Conservation (phyloP, 768 basidiomycete species). For the Grammothele lineata region DNA sequence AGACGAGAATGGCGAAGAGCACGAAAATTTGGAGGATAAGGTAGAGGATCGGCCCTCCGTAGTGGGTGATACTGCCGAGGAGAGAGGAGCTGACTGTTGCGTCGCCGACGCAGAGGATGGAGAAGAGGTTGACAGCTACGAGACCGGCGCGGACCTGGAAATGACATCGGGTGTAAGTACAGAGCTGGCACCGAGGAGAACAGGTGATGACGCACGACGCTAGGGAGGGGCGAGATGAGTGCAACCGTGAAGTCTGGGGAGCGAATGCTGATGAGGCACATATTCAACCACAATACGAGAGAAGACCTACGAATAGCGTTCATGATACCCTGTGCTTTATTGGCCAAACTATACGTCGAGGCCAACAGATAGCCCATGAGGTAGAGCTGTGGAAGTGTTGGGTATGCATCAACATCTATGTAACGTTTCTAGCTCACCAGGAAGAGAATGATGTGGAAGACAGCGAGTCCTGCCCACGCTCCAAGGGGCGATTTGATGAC, state of each 20-base stretch:
- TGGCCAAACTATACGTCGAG: conserved; percentile 74
- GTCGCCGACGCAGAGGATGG: conserved; percentile 60
- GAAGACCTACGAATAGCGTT: conserved; percentile 52
- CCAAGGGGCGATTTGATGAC: conserved; percentile 61
- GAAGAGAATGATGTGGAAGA: conserved; percentile 69
- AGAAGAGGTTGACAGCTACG: conserved; percentile 74
- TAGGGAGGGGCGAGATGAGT: conserved; percentile 63
- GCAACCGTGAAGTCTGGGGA: conserved; percentile 61
- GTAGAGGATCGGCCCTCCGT: conserved; percentile 73
- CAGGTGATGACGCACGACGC: conserved; percentile 44
- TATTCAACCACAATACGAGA: not conserved
- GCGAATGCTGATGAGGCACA: not conserved
- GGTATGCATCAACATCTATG: not conserved
- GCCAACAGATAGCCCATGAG: conserved; percentile 65
- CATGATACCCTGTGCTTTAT: no score
- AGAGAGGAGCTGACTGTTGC: conserved; percentile 41
- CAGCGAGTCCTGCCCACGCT: conserved; percentile 69
- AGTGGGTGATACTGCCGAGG: conserved; percentile 52
- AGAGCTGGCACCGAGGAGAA: no score
- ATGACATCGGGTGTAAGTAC: not conserved
- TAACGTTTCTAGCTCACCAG: conserved; percentile 44
- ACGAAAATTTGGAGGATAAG: conserved; percentile 56
- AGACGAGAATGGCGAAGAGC: conserved; percentile 61
- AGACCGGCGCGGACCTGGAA: conserved; percentile 60
- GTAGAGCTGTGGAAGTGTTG: conserved; percentile 44